A percentile compares a stretch with the other conserved stretches of the same genome.
These are phyloP conservation scores for Takakia lepidozioides DNA, from an alignment of 225 moss, liverwort and hornwort species.

Conservation along the genomic window DNA sequence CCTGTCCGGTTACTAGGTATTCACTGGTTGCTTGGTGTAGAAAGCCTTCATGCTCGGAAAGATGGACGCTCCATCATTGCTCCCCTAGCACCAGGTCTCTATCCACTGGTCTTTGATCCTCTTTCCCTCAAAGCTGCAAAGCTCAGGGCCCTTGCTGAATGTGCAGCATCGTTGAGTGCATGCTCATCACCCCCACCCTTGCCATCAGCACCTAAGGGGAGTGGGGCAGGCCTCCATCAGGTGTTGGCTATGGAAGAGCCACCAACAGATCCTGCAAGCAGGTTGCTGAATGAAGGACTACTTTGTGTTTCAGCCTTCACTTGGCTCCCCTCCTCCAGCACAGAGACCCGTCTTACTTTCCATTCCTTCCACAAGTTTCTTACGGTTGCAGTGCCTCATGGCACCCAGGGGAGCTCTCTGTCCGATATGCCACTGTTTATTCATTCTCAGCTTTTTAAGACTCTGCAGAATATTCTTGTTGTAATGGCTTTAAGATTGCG, in stretches of 20 bases:
- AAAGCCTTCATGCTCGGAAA: slow-evolving; percentile 39
- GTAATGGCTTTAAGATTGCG: slow-evolving; percentile 59
- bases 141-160: slow-evolving; percentile 81
- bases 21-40: slow-evolving; percentile 89
- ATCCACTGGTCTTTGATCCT: slow-evolving; percentile 89
- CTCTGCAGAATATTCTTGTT: slow-evolving; percentile 68
- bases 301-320: slow-evolving; percentile 79
- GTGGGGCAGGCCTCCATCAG: slow-evolving; percentile 28
- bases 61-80: slow-evolving; percentile 43
- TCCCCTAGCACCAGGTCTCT: slow-evolving; percentile 54
- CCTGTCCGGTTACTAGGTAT: slow-evolving; percentile 76
- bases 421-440: slow-evolving; percentile 42
- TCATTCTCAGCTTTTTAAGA: slow-evolving; percentile 57
- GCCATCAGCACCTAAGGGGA: background rate
- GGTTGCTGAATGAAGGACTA: slow-evolving; percentile 66
- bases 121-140: slow-evolving; percentile 84
- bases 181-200: slow-evolving; percentile 3
- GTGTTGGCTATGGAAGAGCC: slow-evolving; percentile 33
- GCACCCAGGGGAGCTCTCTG: slow-evolving; percentile 20
- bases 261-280: slow-evolving; percentile 45
- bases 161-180: slow-evolving; percentile 42
- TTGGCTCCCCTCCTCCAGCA: slow-evolving; percentile 92
- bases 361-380: slow-evolving; percentile 84
- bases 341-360: slow-evolving; percentile 79
- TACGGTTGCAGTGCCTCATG: slow-evolving; percentile 62